These are phyloP conservation scores for Phialocephala subalpina DNA, from an alignment of 2,329 filamentous ascomycete genomes.

Conservation along the genomic window DNA sequence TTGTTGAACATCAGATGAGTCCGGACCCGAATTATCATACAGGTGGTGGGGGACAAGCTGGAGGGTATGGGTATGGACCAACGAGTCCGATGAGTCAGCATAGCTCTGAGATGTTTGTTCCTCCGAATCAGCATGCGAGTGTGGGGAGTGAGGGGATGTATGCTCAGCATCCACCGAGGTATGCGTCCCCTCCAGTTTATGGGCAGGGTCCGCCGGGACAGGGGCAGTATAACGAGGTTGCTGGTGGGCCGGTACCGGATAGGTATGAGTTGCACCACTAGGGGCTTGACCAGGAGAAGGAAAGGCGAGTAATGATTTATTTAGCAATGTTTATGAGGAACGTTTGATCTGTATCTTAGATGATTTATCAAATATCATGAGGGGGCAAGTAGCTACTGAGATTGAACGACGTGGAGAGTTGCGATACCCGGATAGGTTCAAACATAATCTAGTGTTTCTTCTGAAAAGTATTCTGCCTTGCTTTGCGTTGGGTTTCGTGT, in stretches of 20 bases:
- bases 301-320: neutral
- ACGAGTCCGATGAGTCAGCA: neutral
- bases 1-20: neutral
- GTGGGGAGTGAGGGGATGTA: neutral
- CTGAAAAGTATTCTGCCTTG: no score
- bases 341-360: neutral
- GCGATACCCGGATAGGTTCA: neutral
- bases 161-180: neutral
- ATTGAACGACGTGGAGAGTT: neutral
- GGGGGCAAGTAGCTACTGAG: neutral
- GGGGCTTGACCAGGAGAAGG: no score
- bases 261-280: slow-evolving; percentile 3
- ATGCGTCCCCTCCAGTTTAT: neutral
- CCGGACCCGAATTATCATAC: neutral
- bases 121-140: no score
- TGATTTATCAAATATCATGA: neutral
- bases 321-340: neutral
- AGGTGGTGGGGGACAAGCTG: neutral
- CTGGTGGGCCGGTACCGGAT: slow-evolving; percentile 7
- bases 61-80: neutral
- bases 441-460: neutral
- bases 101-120: slow-evolving; percentile 7
- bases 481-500: no score
- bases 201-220: neutral
- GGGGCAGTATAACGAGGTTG: neutral